Percentiles rank a stretch among this genome's conserved stretches.
phyloP scores from a whole-genome alignment of 2,329 filamentous ascomycete species.

The Capronia coronata region DNA sequence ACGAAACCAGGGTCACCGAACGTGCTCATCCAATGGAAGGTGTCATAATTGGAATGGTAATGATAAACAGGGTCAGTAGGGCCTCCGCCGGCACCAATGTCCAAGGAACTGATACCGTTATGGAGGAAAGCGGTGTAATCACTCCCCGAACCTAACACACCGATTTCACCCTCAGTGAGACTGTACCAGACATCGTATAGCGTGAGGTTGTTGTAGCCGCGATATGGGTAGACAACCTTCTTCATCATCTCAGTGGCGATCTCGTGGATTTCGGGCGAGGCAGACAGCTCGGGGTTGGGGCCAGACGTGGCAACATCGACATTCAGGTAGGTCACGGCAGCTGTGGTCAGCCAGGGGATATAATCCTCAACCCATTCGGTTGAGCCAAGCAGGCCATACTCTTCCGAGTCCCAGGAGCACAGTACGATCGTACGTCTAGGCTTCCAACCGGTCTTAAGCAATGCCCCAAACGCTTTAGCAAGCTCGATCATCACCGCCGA shows the following conservation, averaged over 20 bases:
- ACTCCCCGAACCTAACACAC: constrained; percentile 42
- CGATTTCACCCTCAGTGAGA: constrained; percentile 34
- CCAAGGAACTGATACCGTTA: constrained; percentile 37
- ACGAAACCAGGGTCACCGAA: constrained; percentile 48
- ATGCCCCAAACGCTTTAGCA: constrained; percentile 44
- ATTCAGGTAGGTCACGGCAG: constrained; percentile 47
- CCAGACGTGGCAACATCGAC: constrained; percentile 46
- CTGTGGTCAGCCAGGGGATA: constrained; percentile 38
- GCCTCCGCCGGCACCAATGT: constrained; percentile 38
- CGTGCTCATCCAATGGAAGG: constrained; percentile 48
- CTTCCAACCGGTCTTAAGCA: constrained; percentile 46
- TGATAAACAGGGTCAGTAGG: constrained; percentile 41
- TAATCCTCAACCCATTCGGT: constrained; percentile 49
- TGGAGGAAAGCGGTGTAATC: constrained; percentile 46
- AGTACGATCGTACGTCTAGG: constrained; percentile 45
- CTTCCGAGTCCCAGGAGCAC: constrained; percentile 35
- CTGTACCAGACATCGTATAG: constrained; percentile 43
- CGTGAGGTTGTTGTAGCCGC: constrained; percentile 35
- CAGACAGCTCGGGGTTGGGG: constrained; percentile 35
- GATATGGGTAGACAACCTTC: constrained; percentile 39
- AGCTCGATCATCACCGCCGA: constrained; percentile 47
- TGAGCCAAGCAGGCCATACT: constrained; percentile 37
- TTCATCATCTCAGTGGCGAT: constrained; percentile 36
- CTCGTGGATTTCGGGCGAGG: constrained; percentile 38
- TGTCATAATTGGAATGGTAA: constrained; percentile 45